Conservation (phyloP, 495 filamentous ascomycete genomes). For the Rostrohypoxylon terebratum region DNA sequence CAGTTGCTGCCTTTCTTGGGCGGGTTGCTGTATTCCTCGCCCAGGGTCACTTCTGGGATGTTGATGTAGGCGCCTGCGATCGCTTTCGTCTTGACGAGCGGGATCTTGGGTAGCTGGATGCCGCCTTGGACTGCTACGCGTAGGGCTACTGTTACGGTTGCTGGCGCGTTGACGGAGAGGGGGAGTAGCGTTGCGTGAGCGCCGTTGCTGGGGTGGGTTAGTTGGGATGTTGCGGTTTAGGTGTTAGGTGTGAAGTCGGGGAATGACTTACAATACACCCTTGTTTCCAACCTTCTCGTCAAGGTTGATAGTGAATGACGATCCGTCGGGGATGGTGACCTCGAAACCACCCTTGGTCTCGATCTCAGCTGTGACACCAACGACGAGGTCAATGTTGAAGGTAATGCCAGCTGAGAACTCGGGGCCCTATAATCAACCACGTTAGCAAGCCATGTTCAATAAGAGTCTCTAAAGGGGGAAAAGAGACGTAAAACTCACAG, state of each 20-base stretch:
- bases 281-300: constrained; percentile 32
- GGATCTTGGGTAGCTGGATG: constrained; percentile 29
- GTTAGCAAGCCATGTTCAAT: neutral
- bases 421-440: constrained; percentile 29
- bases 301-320: constrained; percentile 45
- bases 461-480: neutral
- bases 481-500: constrained; percentile 34
- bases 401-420: constrained; percentile 48
- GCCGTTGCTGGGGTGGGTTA: constrained; percentile 39
- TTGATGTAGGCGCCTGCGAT: constrained; percentile 46
- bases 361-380: constrained; percentile 41
- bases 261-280: constrained; percentile 44
- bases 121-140: constrained; percentile 44
- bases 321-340: constrained; percentile 48
- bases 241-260: neutral
- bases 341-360: constrained; percentile 48
- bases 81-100: constrained; percentile 45
- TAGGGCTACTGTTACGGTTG: constrained; percentile 49
- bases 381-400: constrained; percentile 47
- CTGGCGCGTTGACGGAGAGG: constrained; percentile 35
- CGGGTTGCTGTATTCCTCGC: constrained; percentile 32
- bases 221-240: neutral
- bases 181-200: constrained; percentile 47
- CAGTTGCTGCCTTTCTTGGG: constrained; percentile 27
- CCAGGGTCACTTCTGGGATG: constrained; percentile 44